Evolutionary conservation across 106 monocot genomes (phyloP).

Genomic region (Dactylorhiza incarnata): DNA sequence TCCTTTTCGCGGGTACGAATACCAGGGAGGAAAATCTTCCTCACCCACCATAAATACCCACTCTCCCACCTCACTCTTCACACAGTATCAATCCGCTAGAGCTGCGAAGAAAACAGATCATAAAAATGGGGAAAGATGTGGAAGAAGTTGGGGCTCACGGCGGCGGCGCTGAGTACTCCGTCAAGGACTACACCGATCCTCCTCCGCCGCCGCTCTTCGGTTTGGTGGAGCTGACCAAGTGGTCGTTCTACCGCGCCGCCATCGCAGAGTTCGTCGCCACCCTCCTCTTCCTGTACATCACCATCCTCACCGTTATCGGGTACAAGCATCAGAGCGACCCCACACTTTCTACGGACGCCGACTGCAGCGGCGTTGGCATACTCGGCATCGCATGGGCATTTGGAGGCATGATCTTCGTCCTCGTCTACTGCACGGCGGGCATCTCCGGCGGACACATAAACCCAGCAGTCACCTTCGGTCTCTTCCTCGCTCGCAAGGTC

Average conservation of each 20-base stretch:
- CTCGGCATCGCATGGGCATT: constrained; percentile 93
- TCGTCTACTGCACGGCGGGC: constrained; percentile 98
- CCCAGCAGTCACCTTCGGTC: constrained; percentile 73
- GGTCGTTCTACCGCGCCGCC: constrained; percentile 48
- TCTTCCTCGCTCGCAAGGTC: constrained; percentile 67
- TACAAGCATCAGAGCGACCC: constrained; percentile 37
- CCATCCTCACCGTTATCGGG: constrained; percentile 37
- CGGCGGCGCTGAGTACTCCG: constrained; percentile 9
- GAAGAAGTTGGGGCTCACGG: constrained; percentile 7
- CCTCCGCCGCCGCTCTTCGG: constrained; percentile 40
- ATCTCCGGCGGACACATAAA: constrained; percentile 90
- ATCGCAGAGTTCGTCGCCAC: constrained; percentile 49
- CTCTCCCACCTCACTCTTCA: neutral
- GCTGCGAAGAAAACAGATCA: neutral
- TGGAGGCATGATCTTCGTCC: constrained; percentile 93
- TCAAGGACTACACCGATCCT: constrained; percentile 53
- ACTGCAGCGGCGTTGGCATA: constrained; percentile 64
- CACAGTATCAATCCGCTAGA: neutral
- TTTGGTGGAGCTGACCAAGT: constrained; percentile 30
- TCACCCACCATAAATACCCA: constrained; percentile 2
- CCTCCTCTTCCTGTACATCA: constrained; percentile 40
- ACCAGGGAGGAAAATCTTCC: too few species aligned
- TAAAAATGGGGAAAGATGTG: constrained; percentile 28
- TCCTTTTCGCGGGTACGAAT: too few species aligned
- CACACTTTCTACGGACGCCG: constrained; percentile 16